A percentile compares a stretch with the other conserved stretches of the same genome.
Evolutionary conservation across 257 asterid species (phyloP).

Genomic region (Solanum ossicruentum): DNA sequence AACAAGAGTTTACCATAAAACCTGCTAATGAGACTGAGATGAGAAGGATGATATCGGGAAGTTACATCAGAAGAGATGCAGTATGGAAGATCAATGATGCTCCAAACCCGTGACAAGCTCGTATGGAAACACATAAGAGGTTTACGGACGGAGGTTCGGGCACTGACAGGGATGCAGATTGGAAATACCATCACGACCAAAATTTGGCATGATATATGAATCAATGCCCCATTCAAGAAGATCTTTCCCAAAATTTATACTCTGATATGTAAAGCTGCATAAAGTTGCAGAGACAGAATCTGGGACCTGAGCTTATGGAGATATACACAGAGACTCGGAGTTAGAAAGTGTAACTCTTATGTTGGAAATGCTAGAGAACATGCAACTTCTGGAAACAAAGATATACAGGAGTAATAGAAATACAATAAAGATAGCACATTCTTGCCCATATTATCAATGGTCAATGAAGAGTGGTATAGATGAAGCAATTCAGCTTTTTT

Average conservation of each 20-base stretch:
- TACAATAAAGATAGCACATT: neutral
- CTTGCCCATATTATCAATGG: neutral
- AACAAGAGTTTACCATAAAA: neutral
- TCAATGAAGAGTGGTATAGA: neutral
- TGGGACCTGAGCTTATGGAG: neutral
- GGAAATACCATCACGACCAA: neutral
- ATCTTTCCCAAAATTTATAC: neutral
- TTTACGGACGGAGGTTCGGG: neutral
- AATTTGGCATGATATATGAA: neutral
- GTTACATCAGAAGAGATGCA: neutral
- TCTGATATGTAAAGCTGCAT: neutral
- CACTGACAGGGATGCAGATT: neutral
- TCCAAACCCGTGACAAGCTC: neutral
- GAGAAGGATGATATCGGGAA: neutral
- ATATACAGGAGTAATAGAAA: neutral
- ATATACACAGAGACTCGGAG: neutral
- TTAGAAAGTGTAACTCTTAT: neutral
- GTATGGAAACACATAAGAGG: neutral
- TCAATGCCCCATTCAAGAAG: neutral
- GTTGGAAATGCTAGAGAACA: neutral
- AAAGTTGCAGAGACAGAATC: neutral
- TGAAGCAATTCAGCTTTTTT: neutral
- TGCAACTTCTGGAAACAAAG: neutral
- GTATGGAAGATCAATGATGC: neutral
- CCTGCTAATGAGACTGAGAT: neutral